These are phyloP conservation scores for Penicillium herquei DNA, from an alignment of 495 filamentous ascomycete genomes.

Conservation along the genomic window DNA sequence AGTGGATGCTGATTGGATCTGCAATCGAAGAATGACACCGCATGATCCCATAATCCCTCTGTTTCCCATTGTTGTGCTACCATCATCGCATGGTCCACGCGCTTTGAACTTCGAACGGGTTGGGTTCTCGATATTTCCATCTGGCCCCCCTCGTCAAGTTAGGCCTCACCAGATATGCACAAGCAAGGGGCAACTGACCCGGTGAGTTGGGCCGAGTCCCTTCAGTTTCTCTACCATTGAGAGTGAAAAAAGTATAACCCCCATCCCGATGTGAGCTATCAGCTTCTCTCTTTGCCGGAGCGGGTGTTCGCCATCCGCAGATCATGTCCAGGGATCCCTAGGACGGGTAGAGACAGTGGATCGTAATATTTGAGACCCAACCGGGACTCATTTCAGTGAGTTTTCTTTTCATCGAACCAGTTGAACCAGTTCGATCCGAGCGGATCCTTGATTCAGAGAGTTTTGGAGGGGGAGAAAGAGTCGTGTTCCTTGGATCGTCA, in stretches of 20 bases:
- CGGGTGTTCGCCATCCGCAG: slow-evolving; percentile 11
- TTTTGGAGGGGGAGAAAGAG: too few species aligned
- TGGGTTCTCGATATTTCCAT: background rate
- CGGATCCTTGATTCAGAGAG: too few species aligned
- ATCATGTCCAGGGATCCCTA: slow-evolving; percentile 21
- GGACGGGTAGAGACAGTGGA: slow-evolving; percentile 11
- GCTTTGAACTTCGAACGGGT: background rate
- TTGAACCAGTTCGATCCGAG: too few species aligned
- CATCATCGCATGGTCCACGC: slow-evolving; percentile 14
- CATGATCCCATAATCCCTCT: slow-evolving; percentile 3
- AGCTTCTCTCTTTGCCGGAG: background rate
- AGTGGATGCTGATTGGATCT: slow-evolving; percentile 10
- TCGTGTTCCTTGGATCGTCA: too few species aligned
- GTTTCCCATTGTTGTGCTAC: slow-evolving; percentile 11
- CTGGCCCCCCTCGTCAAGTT: background rate
- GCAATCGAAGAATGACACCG: background rate
- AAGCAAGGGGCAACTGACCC: slow-evolving; percentile 15
- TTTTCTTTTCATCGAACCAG: too few species aligned
- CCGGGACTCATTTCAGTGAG: too few species aligned
- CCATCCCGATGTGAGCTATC: slow-evolving; percentile 27
- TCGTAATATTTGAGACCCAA: too few species aligned
- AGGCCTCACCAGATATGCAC: background rate
- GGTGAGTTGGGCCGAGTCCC: slow-evolving; percentile 1
- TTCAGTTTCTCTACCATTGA: background rate
- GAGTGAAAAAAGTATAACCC: slow-evolving; percentile 10